Conservation (phyloP, 140 eudicot species). For the Ambrosia hybrid region DNA sequence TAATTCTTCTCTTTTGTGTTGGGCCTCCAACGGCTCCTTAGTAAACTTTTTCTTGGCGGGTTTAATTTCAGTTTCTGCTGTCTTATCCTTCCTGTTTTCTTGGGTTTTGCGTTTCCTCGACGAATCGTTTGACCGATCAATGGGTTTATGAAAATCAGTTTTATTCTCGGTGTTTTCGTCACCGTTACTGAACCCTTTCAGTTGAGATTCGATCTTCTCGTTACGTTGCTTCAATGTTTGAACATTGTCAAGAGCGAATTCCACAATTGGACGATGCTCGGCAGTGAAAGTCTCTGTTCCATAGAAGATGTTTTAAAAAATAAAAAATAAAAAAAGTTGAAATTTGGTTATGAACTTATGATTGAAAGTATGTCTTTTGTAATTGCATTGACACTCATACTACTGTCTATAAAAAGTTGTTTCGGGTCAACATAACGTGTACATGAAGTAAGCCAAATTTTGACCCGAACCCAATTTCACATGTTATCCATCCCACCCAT, state of each 20-base stretch:
- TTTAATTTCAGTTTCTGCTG: slow-evolving; percentile 35
- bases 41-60: slow-evolving; percentile 31
- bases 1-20: slow-evolving; percentile 17
- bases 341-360: too few species aligned
- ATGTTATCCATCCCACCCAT: not conserved
- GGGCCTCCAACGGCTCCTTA: slow-evolving; percentile 28
- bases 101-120: slow-evolving; percentile 52
- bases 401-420: not conserved
- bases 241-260: slow-evolving; percentile 85
- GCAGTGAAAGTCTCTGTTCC: slow-evolving; percentile 73
- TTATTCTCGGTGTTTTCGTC: slow-evolving; percentile 25
- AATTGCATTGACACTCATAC: not conserved
- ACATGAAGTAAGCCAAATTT: not conserved
- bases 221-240: slow-evolving; percentile 74
- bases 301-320: not conserved
- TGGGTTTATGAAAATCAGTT: slow-evolving; percentile 22
- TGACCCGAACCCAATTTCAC: not conserved
- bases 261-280: slow-evolving; percentile 97
- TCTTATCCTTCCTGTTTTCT: slow-evolving; percentile 21
- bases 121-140: slow-evolving; percentile 29
- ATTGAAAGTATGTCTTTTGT: not conserved
- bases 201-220: slow-evolving; percentile 69
- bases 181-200: slow-evolving; percentile 34
- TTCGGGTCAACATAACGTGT: not conserved
- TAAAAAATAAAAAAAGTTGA: not conserved